Evolutionary conservation across 2,329 filamentous ascomycete genomes (phyloP), one percentile per base, ranked within the genome.

Genomic region (Diaporthe amygdali): DNA sequence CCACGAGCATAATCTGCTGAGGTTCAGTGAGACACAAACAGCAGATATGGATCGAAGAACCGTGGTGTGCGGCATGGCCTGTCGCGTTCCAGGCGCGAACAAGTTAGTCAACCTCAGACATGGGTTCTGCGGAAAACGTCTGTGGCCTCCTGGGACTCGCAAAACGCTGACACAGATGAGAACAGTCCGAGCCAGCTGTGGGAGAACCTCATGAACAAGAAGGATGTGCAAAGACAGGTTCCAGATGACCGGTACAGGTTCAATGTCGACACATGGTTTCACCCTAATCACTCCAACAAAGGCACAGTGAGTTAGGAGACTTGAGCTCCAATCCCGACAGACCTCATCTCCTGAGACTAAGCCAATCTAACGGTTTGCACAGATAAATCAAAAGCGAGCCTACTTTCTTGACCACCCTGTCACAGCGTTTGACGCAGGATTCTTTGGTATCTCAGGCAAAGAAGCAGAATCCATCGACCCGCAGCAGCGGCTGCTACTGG

Each of bases 381-480:
- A 67, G 46, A 67, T 67, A 67, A 54, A 52, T 41, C 64, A 67
- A 9, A 67, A 67, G 34, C 64, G 79, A 6, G 78, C 79, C 3
- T 81, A 81, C 70, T 80, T 82, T 34, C 74, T 82, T 32, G 73
- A 74, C 8, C 74, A 78, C 44, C 78, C 81, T 39, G 61, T 77
- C 15, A 71, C 74, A 12, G 72, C 74, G 46, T 81, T 79, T 67
- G 77, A 82, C 70, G 79, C 77, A 44, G 73, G 73, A 2, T 83
- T 82, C 63, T 82, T 81, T 74, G 77, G 80, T 34, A 81, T 82
- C 25, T 79, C 79, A 0, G 76, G 77, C 34, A 73, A 76, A n/a
- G 81, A 83, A 56, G 81, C 80, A 74, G 41, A 78, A 64, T 73
- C 77, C 0, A 81, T 82, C 78, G 79, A 80, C 44, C 78, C 78